Conservation (phyloP, 345 rosid genomes). For the Populus deltoides region DNA sequence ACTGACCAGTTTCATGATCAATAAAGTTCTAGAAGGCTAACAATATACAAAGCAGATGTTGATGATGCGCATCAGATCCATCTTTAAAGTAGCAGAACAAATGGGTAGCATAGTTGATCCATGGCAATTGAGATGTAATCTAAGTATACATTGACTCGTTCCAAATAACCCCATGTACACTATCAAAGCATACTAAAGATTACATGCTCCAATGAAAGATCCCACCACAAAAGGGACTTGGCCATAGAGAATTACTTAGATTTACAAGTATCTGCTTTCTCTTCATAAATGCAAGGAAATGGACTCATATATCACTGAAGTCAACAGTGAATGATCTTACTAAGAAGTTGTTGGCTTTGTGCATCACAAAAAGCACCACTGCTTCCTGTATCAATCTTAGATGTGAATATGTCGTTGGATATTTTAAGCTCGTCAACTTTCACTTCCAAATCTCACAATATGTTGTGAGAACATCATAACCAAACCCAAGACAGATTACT, state of each 20-base stretch:
- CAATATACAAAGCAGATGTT: neutral
- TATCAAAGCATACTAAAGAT: conserved; percentile 27
- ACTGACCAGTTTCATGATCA: neutral
- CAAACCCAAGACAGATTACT: conserved; percentile 8
- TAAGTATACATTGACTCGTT: conserved; percentile 27
- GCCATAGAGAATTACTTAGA: conserved; percentile 28
- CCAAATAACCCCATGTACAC: conserved; percentile 36
- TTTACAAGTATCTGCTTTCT: conserved; percentile 38
- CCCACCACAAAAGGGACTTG: conserved; percentile 11
- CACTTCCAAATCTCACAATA: conserved; percentile 4
- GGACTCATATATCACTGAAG: conserved; percentile 20
- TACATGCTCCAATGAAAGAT: conserved; percentile 18
- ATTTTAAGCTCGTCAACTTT: neutral
- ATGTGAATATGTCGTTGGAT: neutral
- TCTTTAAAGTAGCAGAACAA: neutral
- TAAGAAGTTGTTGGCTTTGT: neutral
- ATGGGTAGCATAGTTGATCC: neutral
- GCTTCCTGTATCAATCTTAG: neutral
- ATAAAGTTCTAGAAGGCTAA: neutral
- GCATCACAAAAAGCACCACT: neutral
- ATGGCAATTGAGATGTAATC: conserved; percentile 19
- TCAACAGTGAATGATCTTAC: conserved; percentile 19
- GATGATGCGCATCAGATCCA: neutral
- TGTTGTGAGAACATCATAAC: neutral
- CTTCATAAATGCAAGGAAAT: conserved; percentile 28